Conservation (phyloP, 768 basidiomycete genomes). For the Naganishia randhawae region DNA sequence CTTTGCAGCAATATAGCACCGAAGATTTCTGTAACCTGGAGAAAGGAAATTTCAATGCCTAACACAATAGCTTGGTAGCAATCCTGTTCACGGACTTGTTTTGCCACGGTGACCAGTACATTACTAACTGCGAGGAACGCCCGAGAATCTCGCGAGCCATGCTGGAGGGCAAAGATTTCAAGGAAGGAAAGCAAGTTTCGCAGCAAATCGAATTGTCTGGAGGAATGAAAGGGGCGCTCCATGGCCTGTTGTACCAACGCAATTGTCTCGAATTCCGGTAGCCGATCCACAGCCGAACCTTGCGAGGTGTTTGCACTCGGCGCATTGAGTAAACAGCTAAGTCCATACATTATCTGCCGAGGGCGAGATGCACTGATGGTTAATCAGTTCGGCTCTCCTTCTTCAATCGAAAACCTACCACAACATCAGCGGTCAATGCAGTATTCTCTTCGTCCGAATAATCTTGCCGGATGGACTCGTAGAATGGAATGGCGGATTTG, state of each 20-base stretch:
- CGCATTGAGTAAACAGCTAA: neutral
- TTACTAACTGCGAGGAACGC: slow-evolving; percentile 31
- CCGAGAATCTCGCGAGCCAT: neutral
- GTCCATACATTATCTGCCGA: neutral
- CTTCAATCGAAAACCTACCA: slow-evolving; percentile 56
- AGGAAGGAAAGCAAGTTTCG: neutral
- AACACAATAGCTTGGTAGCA: no score
- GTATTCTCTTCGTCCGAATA: slow-evolving; percentile 49
- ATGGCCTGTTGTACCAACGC: neutral
- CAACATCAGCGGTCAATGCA: slow-evolving; percentile 60
- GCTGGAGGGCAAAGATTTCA: neutral
- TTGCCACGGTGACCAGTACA: slow-evolving; percentile 37
- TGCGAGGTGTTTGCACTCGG: neutral
- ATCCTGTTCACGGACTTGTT: neutral
- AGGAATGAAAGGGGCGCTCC: neutral
- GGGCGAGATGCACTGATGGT: neutral
- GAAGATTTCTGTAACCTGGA: slow-evolving; percentile 50
- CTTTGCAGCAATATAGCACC: slow-evolving; percentile 53
- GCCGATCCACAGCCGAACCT: neutral
- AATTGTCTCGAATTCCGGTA: neutral
- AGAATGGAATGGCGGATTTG: slow-evolving; percentile 73
- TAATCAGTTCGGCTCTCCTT: neutral
- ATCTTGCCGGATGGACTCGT: slow-evolving; percentile 84
- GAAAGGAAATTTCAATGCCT: neutral
- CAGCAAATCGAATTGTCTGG: neutral